Evolutionary conservation across 2,329 filamentous ascomycete species (phyloP).

Genomic region (Colletotrichum destructivum): DNA sequence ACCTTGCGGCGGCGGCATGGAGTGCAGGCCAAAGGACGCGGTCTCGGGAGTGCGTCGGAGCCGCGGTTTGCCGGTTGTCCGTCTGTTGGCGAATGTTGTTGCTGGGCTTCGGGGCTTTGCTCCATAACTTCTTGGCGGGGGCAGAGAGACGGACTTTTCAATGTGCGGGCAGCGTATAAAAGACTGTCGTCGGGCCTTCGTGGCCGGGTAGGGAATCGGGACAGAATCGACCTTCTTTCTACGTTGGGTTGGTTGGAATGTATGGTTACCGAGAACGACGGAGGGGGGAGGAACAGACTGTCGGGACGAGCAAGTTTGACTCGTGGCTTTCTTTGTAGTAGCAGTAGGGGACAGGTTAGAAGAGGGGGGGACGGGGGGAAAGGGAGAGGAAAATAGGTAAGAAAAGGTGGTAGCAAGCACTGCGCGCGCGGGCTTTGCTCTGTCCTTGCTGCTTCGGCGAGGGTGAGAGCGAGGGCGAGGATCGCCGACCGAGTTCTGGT

Average conservation of each 20-base stretch:
- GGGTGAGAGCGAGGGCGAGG: no score
- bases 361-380: not conserved
- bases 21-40: constrained; percentile 41
- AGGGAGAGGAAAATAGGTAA: not conserved
- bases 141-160: constrained; percentile 25
- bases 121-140: constrained; percentile 31
- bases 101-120: constrained; percentile 39
- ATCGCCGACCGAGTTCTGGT: not conserved
- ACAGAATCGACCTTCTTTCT: not conserved
- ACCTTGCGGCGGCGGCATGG: constrained; percentile 42
- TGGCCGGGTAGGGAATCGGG: not conserved
- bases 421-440: not conserved
- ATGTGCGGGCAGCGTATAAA: constrained; percentile 9
- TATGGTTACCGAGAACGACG: constrained; percentile 12
- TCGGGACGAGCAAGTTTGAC: constrained; percentile 1
- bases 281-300: not conserved
- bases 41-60: constrained; percentile 41
- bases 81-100: constrained; percentile 34
- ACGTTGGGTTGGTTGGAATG: not conserved
- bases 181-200: not conserved
- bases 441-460: not conserved
- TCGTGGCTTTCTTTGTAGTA: not conserved
- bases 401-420: not conserved
- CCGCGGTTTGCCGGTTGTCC: constrained; percentile 39
- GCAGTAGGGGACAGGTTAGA: no score